Evolutionary conservation across 1,139 yeast genomes (phyloP).

Genomic region (Candida neerlandica): DNA sequence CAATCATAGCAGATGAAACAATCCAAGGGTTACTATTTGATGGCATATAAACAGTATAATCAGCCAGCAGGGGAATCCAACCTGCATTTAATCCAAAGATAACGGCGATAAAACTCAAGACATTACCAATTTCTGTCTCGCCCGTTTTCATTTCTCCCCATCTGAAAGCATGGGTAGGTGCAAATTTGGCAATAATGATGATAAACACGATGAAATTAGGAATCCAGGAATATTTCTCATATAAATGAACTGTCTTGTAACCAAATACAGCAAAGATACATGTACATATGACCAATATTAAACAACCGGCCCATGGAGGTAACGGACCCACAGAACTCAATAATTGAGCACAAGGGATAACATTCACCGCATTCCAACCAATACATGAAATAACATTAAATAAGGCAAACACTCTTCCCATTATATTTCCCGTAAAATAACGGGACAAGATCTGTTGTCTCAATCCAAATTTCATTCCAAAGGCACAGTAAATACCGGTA

Average conservation of each 20-base stretch:
- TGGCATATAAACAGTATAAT: slow-evolving; percentile 34
- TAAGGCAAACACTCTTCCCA: slow-evolving; percentile 35
- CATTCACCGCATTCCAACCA: slow-evolving; percentile 41
- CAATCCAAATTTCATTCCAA: slow-evolving; percentile 35
- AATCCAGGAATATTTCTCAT: slow-evolving; percentile 33
- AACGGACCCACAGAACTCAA: slow-evolving; percentile 27
- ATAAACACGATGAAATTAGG: slow-evolving; percentile 31
- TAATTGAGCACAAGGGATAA: slow-evolving; percentile 35
- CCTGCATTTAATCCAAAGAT: slow-evolving; percentile 35
- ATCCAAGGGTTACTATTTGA: slow-evolving; percentile 27
- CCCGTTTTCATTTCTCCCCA: slow-evolving; percentile 41
- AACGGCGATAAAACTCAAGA: slow-evolving; percentile 27
- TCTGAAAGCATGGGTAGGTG: slow-evolving; percentile 25
- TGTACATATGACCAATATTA: slow-evolving; percentile 30
- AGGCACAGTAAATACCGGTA: slow-evolving; percentile 32
- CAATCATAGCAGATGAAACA: slow-evolving; percentile 27
- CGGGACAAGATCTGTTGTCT: slow-evolving; percentile 37
- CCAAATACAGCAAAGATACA: slow-evolving; percentile 31
- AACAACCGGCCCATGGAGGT: slow-evolving; percentile 38
- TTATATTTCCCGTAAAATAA: slow-evolving; percentile 31
- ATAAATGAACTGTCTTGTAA: slow-evolving; percentile 29
- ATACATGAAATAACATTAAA: slow-evolving; percentile 34
- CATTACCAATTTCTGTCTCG: slow-evolving; percentile 37
- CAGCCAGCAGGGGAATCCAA: slow-evolving; percentile 35
- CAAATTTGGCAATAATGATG: slow-evolving; percentile 28